A percentile compares a stretch with the other conserved stretches of the same genome.
Evolutionary conservation across 2,329 filamentous ascomycete species (phyloP).

Genomic region (Colletotrichum sp.): DNA sequence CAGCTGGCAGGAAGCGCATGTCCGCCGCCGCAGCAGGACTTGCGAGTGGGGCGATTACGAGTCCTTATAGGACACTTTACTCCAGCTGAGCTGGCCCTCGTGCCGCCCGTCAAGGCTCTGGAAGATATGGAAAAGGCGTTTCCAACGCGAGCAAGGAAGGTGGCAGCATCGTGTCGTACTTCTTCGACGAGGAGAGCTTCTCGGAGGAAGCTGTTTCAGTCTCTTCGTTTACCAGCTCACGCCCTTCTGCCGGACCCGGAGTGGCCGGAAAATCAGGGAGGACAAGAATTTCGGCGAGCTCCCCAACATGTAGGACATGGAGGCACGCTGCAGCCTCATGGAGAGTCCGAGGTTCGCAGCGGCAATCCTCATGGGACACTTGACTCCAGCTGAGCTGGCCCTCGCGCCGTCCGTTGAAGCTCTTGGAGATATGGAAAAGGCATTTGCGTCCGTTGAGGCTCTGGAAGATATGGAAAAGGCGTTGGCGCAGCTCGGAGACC

Average conservation of each 20-base stretch:
- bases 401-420: constrained; percentile 8
- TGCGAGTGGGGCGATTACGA: too few species aligned
- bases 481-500: constrained; percentile 29
- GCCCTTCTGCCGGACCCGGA: too few species aligned
- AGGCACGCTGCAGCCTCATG: constrained; percentile 20
- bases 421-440: too few species aligned
- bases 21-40: too few species aligned
- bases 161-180: too few species aligned
- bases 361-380: constrained; percentile 29
- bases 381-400: constrained; percentile 33
- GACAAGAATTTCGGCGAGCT: constrained; percentile 31
- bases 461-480: constrained; percentile 29
- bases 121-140: constrained; percentile 28
- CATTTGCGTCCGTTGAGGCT: constrained; percentile 14
- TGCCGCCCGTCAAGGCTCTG: constrained; percentile 28
- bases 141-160: too few species aligned
- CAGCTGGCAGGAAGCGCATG: too few species aligned
- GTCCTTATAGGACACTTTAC: constrained; percentile 30
- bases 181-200: too few species aligned
- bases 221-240: too few species aligned
- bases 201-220: too few species aligned
- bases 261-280: constrained; percentile 24
- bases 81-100: constrained; percentile 31
- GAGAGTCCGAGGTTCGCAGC: constrained; percentile 34
- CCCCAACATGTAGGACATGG: too few species aligned